These are phyloP conservation scores for Sphenostylis stenocarpa DNA, from an alignment of 306 rosid genomes.

Conservation along the genomic window DNA sequence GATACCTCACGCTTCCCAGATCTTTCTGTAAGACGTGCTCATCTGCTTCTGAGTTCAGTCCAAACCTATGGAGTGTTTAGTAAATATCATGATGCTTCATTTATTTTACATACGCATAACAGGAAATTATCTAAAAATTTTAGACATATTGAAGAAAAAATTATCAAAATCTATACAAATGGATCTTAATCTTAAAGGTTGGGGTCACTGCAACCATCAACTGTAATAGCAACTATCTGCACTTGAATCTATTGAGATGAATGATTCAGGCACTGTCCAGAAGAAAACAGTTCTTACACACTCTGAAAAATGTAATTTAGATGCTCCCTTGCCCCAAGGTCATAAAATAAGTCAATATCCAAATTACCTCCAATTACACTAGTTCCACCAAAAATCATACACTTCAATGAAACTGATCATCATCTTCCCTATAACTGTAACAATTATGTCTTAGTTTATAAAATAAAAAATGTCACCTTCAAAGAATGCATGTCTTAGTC, in stretches of 20 bases:
- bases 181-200: background rate
- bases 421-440: background rate
- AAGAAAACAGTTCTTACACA: slow-evolving; percentile 12
- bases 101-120: slow-evolving; percentile 1
- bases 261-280: background rate
- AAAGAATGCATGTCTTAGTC: background rate
- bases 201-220: background rate
- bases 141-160: background rate
- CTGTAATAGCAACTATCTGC: background rate
- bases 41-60: slow-evolving; percentile 47
- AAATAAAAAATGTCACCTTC: background rate
- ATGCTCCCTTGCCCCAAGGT: background rate
- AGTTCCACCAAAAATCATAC: background rate
- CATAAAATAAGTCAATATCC: slow-evolving; percentile 15
- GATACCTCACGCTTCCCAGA: slow-evolving; percentile 49
- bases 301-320: background rate
- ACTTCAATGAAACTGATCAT: background rate
- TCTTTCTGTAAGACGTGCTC: slow-evolving; percentile 53
- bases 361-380: slow-evolving; percentile 8
- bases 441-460: background rate
- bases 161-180: background rate
- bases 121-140: background rate
- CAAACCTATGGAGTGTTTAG: slow-evolving; percentile 44
- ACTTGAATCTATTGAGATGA: slow-evolving; percentile 1
- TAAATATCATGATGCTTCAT: slow-evolving; percentile 10